Conservation (phyloP, 352 stramenopile species). For the Plasmopara halstedii region DNA sequence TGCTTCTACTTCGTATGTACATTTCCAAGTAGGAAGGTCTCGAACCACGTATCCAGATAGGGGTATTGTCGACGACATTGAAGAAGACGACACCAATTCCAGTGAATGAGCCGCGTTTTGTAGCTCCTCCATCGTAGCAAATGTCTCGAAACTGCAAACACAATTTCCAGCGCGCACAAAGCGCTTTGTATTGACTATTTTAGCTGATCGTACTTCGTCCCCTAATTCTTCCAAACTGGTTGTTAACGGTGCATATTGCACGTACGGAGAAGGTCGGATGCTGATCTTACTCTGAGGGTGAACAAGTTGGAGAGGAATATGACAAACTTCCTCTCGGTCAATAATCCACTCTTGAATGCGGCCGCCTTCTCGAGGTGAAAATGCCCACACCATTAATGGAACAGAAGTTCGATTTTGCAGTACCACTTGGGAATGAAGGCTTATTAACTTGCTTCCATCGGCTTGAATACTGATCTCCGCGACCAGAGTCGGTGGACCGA, state of each 20-base stretch:
- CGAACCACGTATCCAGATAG: constrained; percentile 77
- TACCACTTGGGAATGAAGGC: constrained; percentile 80
- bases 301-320: constrained; percentile 78
- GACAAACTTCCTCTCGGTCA: constrained; percentile 71
- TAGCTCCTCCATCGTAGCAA: constrained; percentile 61
- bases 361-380: constrained; percentile 73
- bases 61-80: constrained; percentile 32
- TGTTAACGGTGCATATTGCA: constrained; percentile 77
- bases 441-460: constrained; percentile 85
- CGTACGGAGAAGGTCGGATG: constrained; percentile 72
- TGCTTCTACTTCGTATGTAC: constrained; percentile 82
- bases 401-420: constrained; percentile 83
- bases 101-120: constrained; percentile 37
- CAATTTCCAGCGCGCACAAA: constrained; percentile 77
- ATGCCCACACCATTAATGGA: constrained; percentile 83
- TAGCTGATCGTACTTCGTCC: constrained; percentile 58
- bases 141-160: constrained; percentile 75
- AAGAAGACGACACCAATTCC: constrained; percentile 24
- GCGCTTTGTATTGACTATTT: constrained; percentile 67
- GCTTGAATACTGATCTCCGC: constrained; percentile 83
- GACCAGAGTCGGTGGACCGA: constrained; percentile 63
- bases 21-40: constrained; percentile 81
- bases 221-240: constrained; percentile 76
- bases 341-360: constrained; percentile 77
- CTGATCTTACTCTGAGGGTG: constrained; percentile 85